Percentiles rank a stretch among this genome's conserved stretches.
Conservation (phyloP, 768 basidiomycete species). For the Boletales sp. region DNA sequence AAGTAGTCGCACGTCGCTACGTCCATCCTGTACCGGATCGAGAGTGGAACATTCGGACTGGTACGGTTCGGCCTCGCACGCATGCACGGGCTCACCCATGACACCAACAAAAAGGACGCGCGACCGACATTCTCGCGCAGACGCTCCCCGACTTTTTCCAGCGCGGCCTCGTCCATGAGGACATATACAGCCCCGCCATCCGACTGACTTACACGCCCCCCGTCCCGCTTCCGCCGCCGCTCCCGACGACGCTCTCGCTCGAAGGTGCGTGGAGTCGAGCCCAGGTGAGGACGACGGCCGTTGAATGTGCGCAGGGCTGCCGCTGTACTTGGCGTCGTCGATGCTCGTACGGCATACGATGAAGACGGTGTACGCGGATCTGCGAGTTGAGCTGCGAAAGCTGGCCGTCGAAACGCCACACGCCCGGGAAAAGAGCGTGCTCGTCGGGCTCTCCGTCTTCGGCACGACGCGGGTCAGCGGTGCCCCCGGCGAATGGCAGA, state of each 20-base stretch:
- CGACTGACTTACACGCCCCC: constrained; percentile 70
- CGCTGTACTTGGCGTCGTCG: constrained; percentile 68
- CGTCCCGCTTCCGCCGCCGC: constrained; percentile 57
- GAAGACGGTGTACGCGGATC: constrained; percentile 68
- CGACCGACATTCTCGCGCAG: constrained; percentile 61
- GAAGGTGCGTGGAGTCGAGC: constrained; percentile 55
- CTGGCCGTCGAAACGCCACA: constrained; percentile 27
- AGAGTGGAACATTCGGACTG: constrained; percentile 79
- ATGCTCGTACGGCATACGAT: constrained; percentile 70
- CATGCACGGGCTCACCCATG: constrained; percentile 14
- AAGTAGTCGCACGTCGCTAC: constrained; percentile 11
- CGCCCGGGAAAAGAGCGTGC: constrained; percentile 54
- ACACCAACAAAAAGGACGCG: constrained; percentile 57
- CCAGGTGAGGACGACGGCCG: too few species aligned
- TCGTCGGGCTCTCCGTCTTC: constrained; percentile 50
- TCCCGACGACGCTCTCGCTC: constrained; percentile 63
- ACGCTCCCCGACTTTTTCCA: constrained; percentile 73
- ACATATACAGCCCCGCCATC: constrained; percentile 59
- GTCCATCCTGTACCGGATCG: constrained; percentile 47
- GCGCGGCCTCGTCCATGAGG: constrained; percentile 59
- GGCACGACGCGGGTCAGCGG: constrained; percentile 66
- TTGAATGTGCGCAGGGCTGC: constrained; percentile 47
- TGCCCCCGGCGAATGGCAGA: constrained; percentile 62
- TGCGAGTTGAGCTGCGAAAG: constrained; percentile 53
- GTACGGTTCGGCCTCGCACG: constrained; percentile 32